Percentiles rank a stretch among this genome's conserved stretches.
These are phyloP conservation scores for Glebionis coronaria DNA, from an alignment of 129 eudicot species.

Conservation along the genomic window DNA sequence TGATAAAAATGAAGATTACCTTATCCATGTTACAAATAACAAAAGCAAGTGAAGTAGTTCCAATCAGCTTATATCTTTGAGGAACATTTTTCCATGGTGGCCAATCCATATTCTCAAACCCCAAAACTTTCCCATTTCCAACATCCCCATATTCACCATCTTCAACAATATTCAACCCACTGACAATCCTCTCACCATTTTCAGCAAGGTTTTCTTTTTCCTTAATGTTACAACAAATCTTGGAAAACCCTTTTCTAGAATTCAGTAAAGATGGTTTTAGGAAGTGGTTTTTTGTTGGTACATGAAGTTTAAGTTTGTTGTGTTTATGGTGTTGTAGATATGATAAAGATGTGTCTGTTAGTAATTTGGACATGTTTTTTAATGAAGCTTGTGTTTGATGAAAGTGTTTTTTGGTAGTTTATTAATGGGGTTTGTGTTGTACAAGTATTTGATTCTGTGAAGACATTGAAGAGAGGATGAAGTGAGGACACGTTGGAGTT, in stretches of 20 bases:
- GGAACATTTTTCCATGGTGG: constrained; percentile 88
- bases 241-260: constrained; percentile 28
- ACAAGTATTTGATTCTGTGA: constrained; percentile 8
- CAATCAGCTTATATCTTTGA: constrained; percentile 80
- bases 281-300: constrained; percentile 24
- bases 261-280: constrained; percentile 23
- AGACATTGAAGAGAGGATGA: constrained; percentile 22
- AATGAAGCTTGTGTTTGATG: constrained; percentile 16
- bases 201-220: constrained; percentile 50
- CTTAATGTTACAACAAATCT: constrained; percentile 54
- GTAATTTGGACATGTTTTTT: constrained; percentile 45
- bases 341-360: constrained; percentile 37
- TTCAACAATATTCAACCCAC: constrained; percentile 45
- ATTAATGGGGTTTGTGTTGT: constrained; percentile 8
- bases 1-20: constrained; percentile 42
- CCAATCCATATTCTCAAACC: constrained; percentile 54
- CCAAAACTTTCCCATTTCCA: constrained; percentile 40
- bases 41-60: constrained; percentile 91
- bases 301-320: too few relatives aligned
- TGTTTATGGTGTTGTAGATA: constrained; percentile 35
- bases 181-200: constrained; percentile 31
- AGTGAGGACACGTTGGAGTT: constrained; percentile 20
- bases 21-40: constrained; percentile 97
- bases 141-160: constrained; percentile 45
- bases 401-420: background rate